Evolutionary conservation across 1,284 basidiomycete species (phyloP), one percentile per base, ranked within the genome.

Genomic region (Schizopora paradoxa): DNA sequence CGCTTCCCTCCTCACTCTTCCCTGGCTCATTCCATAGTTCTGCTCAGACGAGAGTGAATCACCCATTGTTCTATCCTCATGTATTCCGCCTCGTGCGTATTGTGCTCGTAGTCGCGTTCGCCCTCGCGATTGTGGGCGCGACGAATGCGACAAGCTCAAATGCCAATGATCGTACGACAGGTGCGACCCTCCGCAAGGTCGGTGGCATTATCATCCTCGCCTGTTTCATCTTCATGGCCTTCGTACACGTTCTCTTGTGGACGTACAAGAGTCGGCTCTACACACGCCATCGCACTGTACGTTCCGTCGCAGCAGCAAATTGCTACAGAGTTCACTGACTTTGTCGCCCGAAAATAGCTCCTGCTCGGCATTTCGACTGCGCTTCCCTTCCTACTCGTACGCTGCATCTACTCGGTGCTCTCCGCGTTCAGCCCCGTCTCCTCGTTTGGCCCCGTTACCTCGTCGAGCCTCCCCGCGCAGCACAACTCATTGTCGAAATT

Each of bases 351-450:
- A 19, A 10, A 16, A 14, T 43, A 79, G 79, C 64, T 82, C 28
- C 66, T 85, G 38, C 54, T 54, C 18, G 77, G 75, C 14, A 63
- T 82, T 37, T 66, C 74, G 10, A 28, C 64, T 41, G 76, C 76
- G 4, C 60, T 83, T 11, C 79, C 79, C 10, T 76, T 82, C 61
- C 65, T 85, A 31, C 73, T 69, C 8, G 69, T 76, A 26, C 76
- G 82, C 29, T 64, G 75, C 29, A 65, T 76, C 5, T 79, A 79
- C 55, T 64, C 66, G 26, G 60, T 79, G 26, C 66, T 84, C 34
- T 66, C 73, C 33, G 69, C 74, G 5, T 80, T 68, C 59, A 34
- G 34, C 21, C 37, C 48, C 5, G n/a, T 32, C 19, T 29, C 34
- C 5, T 25, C 27, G 19, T 44, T 44, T 28, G 28, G 28, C 8